Base-by-base conservation (phyloP, 2,329 filamentous ascomycete species). In the Lachnellula arida region DNA sequence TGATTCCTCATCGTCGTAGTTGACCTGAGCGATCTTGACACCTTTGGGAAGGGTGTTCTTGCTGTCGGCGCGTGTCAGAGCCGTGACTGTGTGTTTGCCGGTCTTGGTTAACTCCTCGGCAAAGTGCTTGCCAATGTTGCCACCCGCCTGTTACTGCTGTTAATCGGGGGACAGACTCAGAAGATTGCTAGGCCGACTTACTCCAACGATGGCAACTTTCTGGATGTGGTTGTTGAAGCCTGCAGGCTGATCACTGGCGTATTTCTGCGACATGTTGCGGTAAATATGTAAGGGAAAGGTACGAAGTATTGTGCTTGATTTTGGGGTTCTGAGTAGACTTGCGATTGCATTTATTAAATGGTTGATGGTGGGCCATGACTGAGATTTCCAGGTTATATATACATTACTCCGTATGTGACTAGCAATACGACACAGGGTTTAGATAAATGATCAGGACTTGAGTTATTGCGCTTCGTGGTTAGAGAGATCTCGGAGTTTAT, bases 41-140 rank as follows among this genome's bases (percentile, higher is more conserved):
- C 78, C 76, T 2, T 67, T 19, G 71, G 75, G 0, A 65, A 57
- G 4, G 0, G 62, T 70, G 56, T 60, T 70, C 5, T 66, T 72
- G 59, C 77, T 78, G 44, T 72, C 74, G 2, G 59, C 51, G 46
- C 79, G 77, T 1, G 75, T 76, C 47, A 82, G 67, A 55, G 76
- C 76, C 0, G 78, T 81, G 57, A 82, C 66, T 19, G 61, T 74
- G 64, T 79, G 76, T 40, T 74, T 74, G 54, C 76, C 76, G 12
- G 55, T 56, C 25, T 50, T 42, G 34, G 60, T 47, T 8, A 62
- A 51, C 6, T 67, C 68, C 3, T 68, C 60, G 2, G 71, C 60
- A 17, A 79, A 67, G 49, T 72, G 63, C 5, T 63, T 64, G 28
- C 76, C 76, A 54, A 78, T 60, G 8, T 65, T 70, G 6, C 53